Base-by-base conservation (phyloP, 164 flowering plant species). In the Magnolia kwangsiensis region DNA sequence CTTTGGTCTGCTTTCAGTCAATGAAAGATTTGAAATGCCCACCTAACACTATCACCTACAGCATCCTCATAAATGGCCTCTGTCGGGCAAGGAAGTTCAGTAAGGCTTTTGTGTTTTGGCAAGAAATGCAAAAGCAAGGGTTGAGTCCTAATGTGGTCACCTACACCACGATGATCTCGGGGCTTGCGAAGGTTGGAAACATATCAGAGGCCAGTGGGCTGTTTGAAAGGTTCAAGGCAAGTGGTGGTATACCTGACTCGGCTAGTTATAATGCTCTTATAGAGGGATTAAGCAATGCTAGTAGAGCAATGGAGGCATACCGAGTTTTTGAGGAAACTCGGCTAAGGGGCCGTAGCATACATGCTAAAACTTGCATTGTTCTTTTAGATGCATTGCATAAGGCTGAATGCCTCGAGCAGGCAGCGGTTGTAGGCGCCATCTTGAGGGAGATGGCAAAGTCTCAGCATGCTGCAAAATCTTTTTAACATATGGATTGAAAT, bases 71-170 rank as follows among this genome's bases (percentile, higher is more conserved):
- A 76, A 89, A 93, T 72, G 98, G 98, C 72, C 93, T 95, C 45
- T 93, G 98, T 74, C 79, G 72, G 70, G 85, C 89, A 72, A 74
- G 97, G 21, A 95, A 95, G 65, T 93, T 93, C 84, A 93, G 90
- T 78, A 95, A 95, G 85, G 98, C 98, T 24, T 92, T 95, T 85
- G 98, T 95, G 51, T 88, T 89, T 83, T 93, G 95, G 95, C 97
- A 93, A 82, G 98, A 95, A 84, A 90, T 95, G 98, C 90, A 86
- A 80, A 93, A 88, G 77, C 84, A 80, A 76, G 96, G 97, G 37
- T 67, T 90, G 29, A 82, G 80, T 73, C 96, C 97, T 45, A 89
- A 89, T 78, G 73, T 79, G 18, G 77, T 88, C 71, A 90, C 95
- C 24, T 95, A 93, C 86, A 86, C 92, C 18, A 90, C 94, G 72